Percentiles rank a stretch among this genome's conserved stretches.
Conservation (phyloP, 441 rosid genomes). For the Pelargonium cotyledonis region DNA sequence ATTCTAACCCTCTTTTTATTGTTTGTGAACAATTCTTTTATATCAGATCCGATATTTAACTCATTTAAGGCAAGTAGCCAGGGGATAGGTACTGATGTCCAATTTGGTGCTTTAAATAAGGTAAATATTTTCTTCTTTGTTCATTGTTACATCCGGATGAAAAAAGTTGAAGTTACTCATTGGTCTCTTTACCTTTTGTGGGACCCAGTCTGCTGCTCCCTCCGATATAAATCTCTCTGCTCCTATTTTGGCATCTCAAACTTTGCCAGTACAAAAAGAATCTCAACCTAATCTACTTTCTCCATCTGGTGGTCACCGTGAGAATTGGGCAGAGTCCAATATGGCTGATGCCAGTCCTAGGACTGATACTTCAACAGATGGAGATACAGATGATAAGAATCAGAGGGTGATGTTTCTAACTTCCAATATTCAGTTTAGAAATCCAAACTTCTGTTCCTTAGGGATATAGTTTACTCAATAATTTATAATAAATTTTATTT, state of each 20-base stretch:
- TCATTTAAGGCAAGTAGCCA: slow-evolving; percentile 46
- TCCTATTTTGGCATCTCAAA: slow-evolving; percentile 32
- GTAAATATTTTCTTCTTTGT: slow-evolving; percentile 20
- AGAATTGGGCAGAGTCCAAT: slow-evolving; percentile 57
- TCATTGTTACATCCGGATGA: slow-evolving; percentile 1
- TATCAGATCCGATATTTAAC: slow-evolving; percentile 43
- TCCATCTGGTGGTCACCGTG: slow-evolving; percentile 36
- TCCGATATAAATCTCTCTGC: slow-evolving; percentile 35
- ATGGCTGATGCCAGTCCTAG: slow-evolving; percentile 71
- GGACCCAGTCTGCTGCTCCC: slow-evolving; percentile 33
- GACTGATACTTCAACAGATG: slow-evolving; percentile 73
- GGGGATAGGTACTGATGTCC: slow-evolving; percentile 38
- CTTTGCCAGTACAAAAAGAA: slow-evolving; percentile 33
- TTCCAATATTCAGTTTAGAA: slow-evolving; percentile 8
- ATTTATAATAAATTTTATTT: not conserved
- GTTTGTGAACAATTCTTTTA: slow-evolving; percentile 8
- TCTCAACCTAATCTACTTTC: slow-evolving; percentile 35
- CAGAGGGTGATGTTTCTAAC: slow-evolving; percentile 48
- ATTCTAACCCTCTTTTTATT: slow-evolving; percentile 11
- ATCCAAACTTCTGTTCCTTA: not conserved
- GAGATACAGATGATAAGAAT: slow-evolving; percentile 68
- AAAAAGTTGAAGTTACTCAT: slow-evolving; percentile 21
- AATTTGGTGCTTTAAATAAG: slow-evolving; percentile 44
- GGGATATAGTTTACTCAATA: not conserved
- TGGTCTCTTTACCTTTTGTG: not conserved